Evolutionary conservation across 2,329 filamentous ascomycete genomes (phyloP).

Genomic region (Apiospora arundinis): DNA sequence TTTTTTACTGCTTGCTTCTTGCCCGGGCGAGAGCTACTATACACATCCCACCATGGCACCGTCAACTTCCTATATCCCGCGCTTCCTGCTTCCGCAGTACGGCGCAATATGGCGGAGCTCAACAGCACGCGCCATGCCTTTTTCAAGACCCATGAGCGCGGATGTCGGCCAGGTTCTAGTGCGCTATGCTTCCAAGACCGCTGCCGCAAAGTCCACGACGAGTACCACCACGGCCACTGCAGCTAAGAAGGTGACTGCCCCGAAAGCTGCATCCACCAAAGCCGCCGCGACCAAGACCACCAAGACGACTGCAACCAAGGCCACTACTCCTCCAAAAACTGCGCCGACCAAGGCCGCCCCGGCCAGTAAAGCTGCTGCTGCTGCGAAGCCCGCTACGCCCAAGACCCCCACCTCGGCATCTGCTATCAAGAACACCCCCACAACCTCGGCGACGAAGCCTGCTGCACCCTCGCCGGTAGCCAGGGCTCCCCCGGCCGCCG

Average conservation of each 20-base stretch:
- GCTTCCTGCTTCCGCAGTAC: constrained; percentile 71
- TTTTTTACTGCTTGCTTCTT: not conserved
- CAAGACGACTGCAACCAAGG: constrained; percentile 28
- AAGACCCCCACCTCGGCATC: constrained; percentile 25
- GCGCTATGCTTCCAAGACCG: constrained; percentile 44
- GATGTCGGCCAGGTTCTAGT: constrained; percentile 40
- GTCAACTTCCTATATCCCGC: constrained; percentile 63
- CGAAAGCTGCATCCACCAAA: constrained; percentile 51
- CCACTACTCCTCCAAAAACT: constrained; percentile 27
- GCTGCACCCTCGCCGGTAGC: constrained; percentile 25
- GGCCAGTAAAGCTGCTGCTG: constrained; percentile 26
- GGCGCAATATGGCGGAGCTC: constrained; percentile 58
- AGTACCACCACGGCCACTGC: constrained; percentile 40
- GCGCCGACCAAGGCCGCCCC: constrained; percentile 28
- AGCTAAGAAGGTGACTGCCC: constrained; percentile 51
- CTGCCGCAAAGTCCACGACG: constrained; percentile 27
- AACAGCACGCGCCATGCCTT: constrained; percentile 39
- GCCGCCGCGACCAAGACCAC: constrained; percentile 46
- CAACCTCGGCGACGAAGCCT: constrained; percentile 22
- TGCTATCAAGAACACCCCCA: constrained; percentile 5
- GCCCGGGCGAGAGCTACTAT: not conserved
- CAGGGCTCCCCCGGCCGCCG: constrained; percentile 14
- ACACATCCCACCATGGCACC: constrained; percentile 45
- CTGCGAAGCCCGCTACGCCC: constrained; percentile 21
- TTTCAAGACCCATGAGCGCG: constrained; percentile 34